Conservation (phyloP, 202 grass and related monocot genomes). For the Panicum virgatum region DNA sequence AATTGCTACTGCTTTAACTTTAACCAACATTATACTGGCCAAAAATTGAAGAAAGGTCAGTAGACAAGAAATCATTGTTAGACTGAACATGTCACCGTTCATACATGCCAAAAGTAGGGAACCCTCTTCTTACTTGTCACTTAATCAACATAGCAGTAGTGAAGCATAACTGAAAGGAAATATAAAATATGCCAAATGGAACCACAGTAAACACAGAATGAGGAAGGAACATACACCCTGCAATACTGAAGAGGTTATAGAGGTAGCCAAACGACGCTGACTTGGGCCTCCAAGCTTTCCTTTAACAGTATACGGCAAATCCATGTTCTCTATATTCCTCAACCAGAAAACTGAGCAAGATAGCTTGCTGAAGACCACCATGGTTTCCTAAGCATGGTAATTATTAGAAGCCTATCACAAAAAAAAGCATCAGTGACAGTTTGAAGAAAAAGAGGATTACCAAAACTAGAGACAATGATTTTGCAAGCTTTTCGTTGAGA, state of each 20-base stretch:
- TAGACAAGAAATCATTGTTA: neutral
- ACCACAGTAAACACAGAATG: slow-evolving; percentile 24
- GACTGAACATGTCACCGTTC: neutral
- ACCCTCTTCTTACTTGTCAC: neutral
- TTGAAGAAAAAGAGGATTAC: slow-evolving; percentile 51
- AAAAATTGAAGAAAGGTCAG: slow-evolving; percentile 18
- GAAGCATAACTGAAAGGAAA: neutral
- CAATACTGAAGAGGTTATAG: slow-evolving; percentile 71
- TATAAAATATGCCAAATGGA: slow-evolving; percentile 21
- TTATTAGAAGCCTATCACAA: slow-evolving; percentile 17
- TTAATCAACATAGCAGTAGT: slow-evolving; percentile 23
- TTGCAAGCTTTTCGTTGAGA: slow-evolving; percentile 48
- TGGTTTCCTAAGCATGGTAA: slow-evolving; percentile 55
- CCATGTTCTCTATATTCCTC: slow-evolving; percentile 40
- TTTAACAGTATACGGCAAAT: slow-evolving; percentile 84
- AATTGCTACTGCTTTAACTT: slow-evolving; percentile 13
- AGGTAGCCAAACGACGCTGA: slow-evolving; percentile 69
- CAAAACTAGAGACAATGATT: slow-evolving; percentile 56
- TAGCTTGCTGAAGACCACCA: slow-evolving; percentile 56
- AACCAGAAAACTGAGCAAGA: slow-evolving; percentile 77
- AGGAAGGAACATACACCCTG: slow-evolving; percentile 68
- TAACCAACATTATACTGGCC: slow-evolving; percentile 15
- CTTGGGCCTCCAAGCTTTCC: slow-evolving; percentile 94
- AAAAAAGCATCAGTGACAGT: slow-evolving; percentile 14
- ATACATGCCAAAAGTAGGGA: neutral